Evolutionary conservation across 192 early-diverging fungal species (phyloP), one percentile per base, ranked within the genome.

Genomic region (Radiomyces spectabilis): DNA sequence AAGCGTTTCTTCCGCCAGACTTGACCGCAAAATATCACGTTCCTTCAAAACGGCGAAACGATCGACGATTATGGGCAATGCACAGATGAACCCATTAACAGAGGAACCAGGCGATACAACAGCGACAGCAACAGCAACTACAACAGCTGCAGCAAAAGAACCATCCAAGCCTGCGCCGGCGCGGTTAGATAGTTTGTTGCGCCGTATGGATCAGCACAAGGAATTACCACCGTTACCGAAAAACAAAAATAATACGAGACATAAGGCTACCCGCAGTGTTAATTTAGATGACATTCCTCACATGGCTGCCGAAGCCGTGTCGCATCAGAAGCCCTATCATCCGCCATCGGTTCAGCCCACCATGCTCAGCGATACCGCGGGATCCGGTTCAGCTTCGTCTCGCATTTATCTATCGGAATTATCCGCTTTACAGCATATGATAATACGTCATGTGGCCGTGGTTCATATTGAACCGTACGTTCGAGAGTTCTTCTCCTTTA

Each of bases 401-500:
- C 49, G 57, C 21, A 37, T 47, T 2, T 82, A 77, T 54, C 55
- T 87, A 10, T 69, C 71, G 6, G 89, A 92, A 50, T 56, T 89
- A 7, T 80, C 81, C 13, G 88, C 87, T 5, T 67, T 94, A n/a
- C 86, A 90, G 54, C 76, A 83, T 40, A 85, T 94, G 68, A 85
- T 85, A 30, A 85, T 91, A 19, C 83, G 88, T 40, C 91, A 94
- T 42, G 71, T 89, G 27, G 95, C 93, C 10, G 87, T 91, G 1
- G 66, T 85, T 30, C 75, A 79, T 13, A 66, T 98, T 54, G 78
- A 89, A 13, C 79, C 76, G 6, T 65, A 86, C 41, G 76, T 97
- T 12, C 80, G 78, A 25, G 77, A 77, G 12, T 74, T 82, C 43
- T 82, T 89, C 51, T 75, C 76, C 1, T 63, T 85, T 61, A 82